Base-by-base conservation (phyloP, 495 filamentous ascomycete species). In the Penicillium argentinense region DNA sequence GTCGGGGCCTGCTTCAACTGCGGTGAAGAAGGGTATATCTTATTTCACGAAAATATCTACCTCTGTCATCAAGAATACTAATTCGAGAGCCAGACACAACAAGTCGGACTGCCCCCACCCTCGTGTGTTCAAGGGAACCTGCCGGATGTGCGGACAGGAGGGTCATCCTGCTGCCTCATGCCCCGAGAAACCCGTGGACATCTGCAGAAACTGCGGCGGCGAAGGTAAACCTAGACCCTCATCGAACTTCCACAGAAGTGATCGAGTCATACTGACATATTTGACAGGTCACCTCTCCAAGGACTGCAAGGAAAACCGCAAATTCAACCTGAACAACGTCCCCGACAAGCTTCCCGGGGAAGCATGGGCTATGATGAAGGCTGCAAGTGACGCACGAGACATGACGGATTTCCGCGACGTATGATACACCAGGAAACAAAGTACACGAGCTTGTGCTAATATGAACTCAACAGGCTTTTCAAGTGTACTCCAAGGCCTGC, bases 111-210 rank as follows among this genome's bases (percentile, higher is more conserved):
- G 87, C 53, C 60, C 85, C 14, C 83, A 91, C 42, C 77, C 79
- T 40, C 70, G 66, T 44, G 81, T 81, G 34, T 89, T 82, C 57
- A 83, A 78, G 28, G 85, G 87, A 11, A 72, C 68, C n/a, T 97
- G 92, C 72, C 78, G 76, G 36, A 46, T 74, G 45, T 97, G 91
- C 59, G 65, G 74, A n/a, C 58, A 88, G 59, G 74, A 88, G 50
- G 89, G 89, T 3, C 90, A 95, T 49, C 76, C 71, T 11, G 74
- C 84, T 12, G 67, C 76, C 21, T 82, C 89, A 30, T 97, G 91
- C 51, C 89, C 91, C 0, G 66, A 80, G 1, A 79, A 75, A 45
- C 80, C 80, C 2, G 69, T 83, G 5, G 61, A 73, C 16, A 55
- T 79, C 5, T 97, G 92, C 77, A 80, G 76, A 43, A 89, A 91